These are phyloP conservation scores for Penicillium sp. DNA, from an alignment of 2,329 filamentous ascomycete genomes.

Conservation along the genomic window DNA sequence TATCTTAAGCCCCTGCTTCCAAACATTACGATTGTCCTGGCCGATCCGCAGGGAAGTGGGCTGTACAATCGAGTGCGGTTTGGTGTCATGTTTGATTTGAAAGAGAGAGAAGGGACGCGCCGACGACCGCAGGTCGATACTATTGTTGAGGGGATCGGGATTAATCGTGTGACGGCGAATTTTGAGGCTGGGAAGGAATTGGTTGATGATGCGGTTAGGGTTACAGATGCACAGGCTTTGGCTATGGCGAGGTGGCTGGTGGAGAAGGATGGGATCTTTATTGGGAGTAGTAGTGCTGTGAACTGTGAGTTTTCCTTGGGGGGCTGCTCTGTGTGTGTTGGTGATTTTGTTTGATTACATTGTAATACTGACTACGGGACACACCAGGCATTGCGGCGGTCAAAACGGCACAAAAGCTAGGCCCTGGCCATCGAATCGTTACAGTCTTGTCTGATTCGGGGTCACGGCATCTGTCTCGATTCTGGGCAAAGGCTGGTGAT, in stretches of 20 bases:
- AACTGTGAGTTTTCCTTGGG: slow-evolving; percentile 69
- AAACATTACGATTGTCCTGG: slow-evolving; percentile 73
- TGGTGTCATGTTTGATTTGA: slow-evolving; percentile 92
- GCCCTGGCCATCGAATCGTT: slow-evolving; percentile 54
- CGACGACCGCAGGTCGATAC: slow-evolving; percentile 90
- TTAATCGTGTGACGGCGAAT: slow-evolving; percentile 92
- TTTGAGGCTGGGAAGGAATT: slow-evolving; percentile 85
- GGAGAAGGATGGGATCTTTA: slow-evolving; percentile 91
- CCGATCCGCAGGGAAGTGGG: slow-evolving; percentile 92
- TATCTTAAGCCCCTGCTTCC: slow-evolving; percentile 77
- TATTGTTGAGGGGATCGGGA: slow-evolving; percentile 93
- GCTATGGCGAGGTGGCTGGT: slow-evolving; percentile 96
- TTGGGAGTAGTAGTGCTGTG: slow-evolving; percentile 93
- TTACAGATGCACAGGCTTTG: slow-evolving; percentile 86
- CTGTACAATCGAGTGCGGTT: slow-evolving; percentile 89
- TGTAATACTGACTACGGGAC: neutral
- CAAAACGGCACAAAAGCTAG: slow-evolving; percentile 50
- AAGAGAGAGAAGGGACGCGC: slow-evolving; percentile 88
- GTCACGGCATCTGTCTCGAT: slow-evolving; percentile 56
- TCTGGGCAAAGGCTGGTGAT: slow-evolving; percentile 54
- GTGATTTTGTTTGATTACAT: neutral
- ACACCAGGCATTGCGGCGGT: slow-evolving; percentile 52
- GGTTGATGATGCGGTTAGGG: slow-evolving; percentile 86
- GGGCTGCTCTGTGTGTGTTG: slow-evolving; percentile 13
- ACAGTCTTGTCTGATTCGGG: slow-evolving; percentile 57